Evolutionary conservation across 2,329 filamentous ascomycete species (phyloP).

Genomic region (Trichoderma guizhouense): DNA sequence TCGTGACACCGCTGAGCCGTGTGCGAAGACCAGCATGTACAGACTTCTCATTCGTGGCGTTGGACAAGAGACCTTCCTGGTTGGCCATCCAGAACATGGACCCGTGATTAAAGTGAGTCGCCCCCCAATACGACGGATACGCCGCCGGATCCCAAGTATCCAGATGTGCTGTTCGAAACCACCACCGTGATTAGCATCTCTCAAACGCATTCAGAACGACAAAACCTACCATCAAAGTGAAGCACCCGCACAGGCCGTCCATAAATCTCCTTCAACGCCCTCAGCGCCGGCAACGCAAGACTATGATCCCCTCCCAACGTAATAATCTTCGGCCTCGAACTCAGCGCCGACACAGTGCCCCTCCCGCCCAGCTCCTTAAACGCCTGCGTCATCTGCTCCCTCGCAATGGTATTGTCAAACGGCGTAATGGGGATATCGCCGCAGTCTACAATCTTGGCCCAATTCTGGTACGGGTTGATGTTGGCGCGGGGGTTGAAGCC

Average conservation of each 20-base stretch:
- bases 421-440: constrained; percentile 86
- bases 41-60: constrained; percentile 63
- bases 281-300: constrained; percentile 64
- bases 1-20: constrained; percentile 63
- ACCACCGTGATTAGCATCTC: constrained; percentile 21
- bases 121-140: constrained; percentile 72
- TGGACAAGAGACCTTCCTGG: constrained; percentile 74
- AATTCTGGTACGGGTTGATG: constrained; percentile 80
- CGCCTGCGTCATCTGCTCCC: constrained; percentile 79
- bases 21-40: constrained; percentile 84
- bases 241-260: constrained; percentile 63
- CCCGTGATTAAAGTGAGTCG: constrained; percentile 74
- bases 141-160: constrained; percentile 83
- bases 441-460: constrained; percentile 82
- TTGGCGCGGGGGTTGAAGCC: constrained; percentile 76
- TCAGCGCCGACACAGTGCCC: constrained; percentile 35
- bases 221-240: constrained; percentile 61
- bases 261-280: constrained; percentile 62
- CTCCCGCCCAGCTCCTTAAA: constrained; percentile 63
- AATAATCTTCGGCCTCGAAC: constrained; percentile 54
- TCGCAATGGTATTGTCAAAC: constrained; percentile 78
- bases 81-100: constrained; percentile 89
- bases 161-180: constrained; percentile 55
- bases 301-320: constrained; percentile 73
- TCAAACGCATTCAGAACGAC: background rate